Evolutionary conservation across 2,329 filamentous ascomycete genomes (phyloP), one percentile per base, ranked within the genome.

Genomic region (Xylariomycetidae sp.): DNA sequence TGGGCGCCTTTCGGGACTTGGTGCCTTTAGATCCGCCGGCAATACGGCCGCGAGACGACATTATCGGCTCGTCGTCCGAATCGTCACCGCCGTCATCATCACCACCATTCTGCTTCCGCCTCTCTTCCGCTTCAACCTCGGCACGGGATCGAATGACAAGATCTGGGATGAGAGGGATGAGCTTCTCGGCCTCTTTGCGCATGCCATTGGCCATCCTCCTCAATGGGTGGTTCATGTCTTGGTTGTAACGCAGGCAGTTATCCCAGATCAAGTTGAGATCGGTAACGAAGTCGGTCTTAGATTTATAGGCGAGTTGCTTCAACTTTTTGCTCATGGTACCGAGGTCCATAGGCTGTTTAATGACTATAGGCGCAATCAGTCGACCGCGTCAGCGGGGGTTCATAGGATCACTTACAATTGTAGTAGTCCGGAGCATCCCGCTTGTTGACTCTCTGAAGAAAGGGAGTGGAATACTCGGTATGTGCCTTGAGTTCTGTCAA

Each of bases 281-380:
- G 19, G 84, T 76, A 17, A 96, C 88, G 46, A 98, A 98, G 16
- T 98, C 92, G 41, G 85, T 77, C 64, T 98, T 98, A 29, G 84
- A 89, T 56, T 86, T 89, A 63, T 86, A 92, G 23, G 73, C 72
- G 22, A 87, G 63, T 8, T 74, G 72, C 56, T 90, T 90, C 34
- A 98, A 76, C 65, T 96, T 98, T 67, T 98, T 98, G 42, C 93
- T 95, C 88, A 98, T 96, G 29, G 81, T 82, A 23, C 92, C 92
- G 37, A 98, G 79, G 57, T 98, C 92, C 92, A 98, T 98, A 2
- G 92, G 92, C 29, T 89, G 83, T 63, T 93, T 95, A 62, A 96
- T 95, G 46, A 86, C 82, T 88, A 54, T 75, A 68, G 34, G 23
- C 28, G 32, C 32, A 20, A 38, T 47, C 33, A 44, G 48, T 36